These are phyloP conservation scores for Exophiala phaeomuriformis DNA, from an alignment of 2,329 filamentous ascomycete genomes.

Conservation along the genomic window DNA sequence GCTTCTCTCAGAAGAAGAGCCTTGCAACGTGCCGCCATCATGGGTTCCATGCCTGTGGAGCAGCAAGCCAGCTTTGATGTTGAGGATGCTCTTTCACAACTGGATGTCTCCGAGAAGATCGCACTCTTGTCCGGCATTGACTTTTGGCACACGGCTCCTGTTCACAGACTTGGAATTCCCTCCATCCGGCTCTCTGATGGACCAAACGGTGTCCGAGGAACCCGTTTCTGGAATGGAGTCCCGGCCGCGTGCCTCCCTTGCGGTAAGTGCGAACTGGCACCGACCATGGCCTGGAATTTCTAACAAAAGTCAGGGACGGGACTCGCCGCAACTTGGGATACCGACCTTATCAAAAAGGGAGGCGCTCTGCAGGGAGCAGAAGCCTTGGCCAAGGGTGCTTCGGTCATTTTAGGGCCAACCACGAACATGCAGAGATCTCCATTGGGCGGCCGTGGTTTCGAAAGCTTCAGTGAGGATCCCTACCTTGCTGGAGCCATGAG, in stretches of 20 bases:
- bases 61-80: conserved; percentile 23
- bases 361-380: conserved; percentile 66
- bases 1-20: neutral
- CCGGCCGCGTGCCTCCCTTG: conserved; percentile 72
- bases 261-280: conserved; percentile 13
- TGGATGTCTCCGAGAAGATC: conserved; percentile 41
- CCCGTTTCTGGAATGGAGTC: conserved; percentile 59
- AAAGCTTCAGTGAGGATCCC: conserved; percentile 80
- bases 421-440: conserved; percentile 77
- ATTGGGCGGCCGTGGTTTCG: conserved; percentile 76
- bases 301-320: conserved; percentile 50
- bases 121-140: conserved; percentile 56
- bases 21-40: conserved; percentile 4
- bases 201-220: conserved; percentile 62
- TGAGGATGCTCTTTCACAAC: conserved; percentile 31
- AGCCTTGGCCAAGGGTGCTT: conserved; percentile 63
- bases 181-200: conserved; percentile 62
- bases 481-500: conserved; percentile 67
- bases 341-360: conserved; percentile 59
- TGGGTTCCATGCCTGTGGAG: conserved; percentile 17
- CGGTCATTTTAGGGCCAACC: conserved; percentile 68
- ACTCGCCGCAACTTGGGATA: conserved; percentile 72
- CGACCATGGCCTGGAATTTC: neutral
- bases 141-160: conserved; percentile 62
- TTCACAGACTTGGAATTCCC: conserved; percentile 57